Percentiles rank a stretch among this genome's conserved stretches.
Conservation (phyloP, 2,329 filamentous ascomycete genomes). For the Colletotrichum plurivorum region DNA sequence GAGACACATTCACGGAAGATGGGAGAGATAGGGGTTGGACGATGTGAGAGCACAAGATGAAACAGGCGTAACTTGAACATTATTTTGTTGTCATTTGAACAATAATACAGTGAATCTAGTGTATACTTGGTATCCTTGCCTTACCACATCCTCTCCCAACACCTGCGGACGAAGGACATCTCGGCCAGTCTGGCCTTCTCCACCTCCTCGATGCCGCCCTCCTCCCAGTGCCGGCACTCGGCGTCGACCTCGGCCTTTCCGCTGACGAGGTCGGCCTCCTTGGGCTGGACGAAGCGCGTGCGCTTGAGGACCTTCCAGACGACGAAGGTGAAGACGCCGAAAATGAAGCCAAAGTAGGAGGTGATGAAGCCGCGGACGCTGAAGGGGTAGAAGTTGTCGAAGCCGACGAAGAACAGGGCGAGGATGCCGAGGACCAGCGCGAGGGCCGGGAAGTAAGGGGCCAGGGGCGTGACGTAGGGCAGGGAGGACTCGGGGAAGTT, state of each 20-base stretch:
- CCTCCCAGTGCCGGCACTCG: constrained; percentile 60
- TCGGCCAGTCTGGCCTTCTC: constrained; percentile 52
- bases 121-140: background rate
- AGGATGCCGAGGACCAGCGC: constrained; percentile 61
- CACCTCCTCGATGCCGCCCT: constrained; percentile 62
- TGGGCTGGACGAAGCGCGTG: constrained; percentile 68
- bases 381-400: constrained; percentile 68
- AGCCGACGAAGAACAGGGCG: constrained; percentile 70
- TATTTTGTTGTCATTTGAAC: constrained; percentile 14
- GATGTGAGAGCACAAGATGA: background rate
- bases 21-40: too few species aligned
- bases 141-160: constrained; percentile 58
- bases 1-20: background rate
- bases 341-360: constrained; percentile 67
- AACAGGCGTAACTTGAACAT: background rate
- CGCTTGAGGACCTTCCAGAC: constrained; percentile 77
- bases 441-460: constrained; percentile 67
- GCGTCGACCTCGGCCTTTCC: constrained; percentile 77
- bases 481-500: constrained; percentile 62
- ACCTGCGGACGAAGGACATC: constrained; percentile 53
- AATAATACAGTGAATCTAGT: constrained; percentile 1
- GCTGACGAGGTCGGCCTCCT: constrained; percentile 73
- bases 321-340: constrained; percentile 70
- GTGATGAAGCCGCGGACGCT: constrained; percentile 64
- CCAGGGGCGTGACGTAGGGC: constrained; percentile 64